These are phyloP conservation scores for Byssochlamys sp. DNA, from an alignment of 2,329 filamentous ascomycete genomes.

Conservation along the genomic window DNA sequence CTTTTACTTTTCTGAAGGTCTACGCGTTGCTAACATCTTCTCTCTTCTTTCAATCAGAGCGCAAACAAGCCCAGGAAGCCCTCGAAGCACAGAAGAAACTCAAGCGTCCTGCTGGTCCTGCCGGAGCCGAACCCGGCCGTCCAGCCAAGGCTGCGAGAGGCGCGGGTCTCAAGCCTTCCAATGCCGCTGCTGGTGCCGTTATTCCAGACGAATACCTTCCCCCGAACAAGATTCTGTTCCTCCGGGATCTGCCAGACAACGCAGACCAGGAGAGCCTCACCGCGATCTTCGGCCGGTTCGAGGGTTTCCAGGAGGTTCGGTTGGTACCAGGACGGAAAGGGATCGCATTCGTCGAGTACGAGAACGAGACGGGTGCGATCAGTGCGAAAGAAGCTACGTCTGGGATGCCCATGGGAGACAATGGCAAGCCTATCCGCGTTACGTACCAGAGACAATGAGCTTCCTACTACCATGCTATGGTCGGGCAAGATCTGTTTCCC, in stretches of 20 bases:
- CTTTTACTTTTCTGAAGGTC: not conserved
- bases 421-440: slow-evolving; percentile 74
- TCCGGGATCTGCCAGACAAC: slow-evolving; percentile 83
- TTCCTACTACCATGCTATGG: slow-evolving; percentile 9
- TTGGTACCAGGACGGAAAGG: slow-evolving; percentile 75
- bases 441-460: slow-evolving; percentile 83
- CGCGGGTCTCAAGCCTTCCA: slow-evolving; percentile 66
- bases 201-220: slow-evolving; percentile 97
- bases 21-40: not conserved
- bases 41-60: slow-evolving; percentile 36
- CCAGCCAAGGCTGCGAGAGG: slow-evolving; percentile 62
- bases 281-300: slow-evolving; percentile 75
- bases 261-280: slow-evolving; percentile 72
- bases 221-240: slow-evolving; percentile 91
- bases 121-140: slow-evolving; percentile 40
- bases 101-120: slow-evolving; percentile 51
- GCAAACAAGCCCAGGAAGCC: slow-evolving; percentile 73
- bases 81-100: slow-evolving; percentile 68
- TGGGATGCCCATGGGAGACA: slow-evolving; percentile 67
- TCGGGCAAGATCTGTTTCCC: slow-evolving; percentile 10
- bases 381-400: slow-evolving; percentile 87
- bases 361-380: slow-evolving; percentile 78
- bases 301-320: slow-evolving; percentile 88
- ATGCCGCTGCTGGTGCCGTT: slow-evolving; percentile 56
- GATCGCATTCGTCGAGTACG: slow-evolving; percentile 95